Base-by-base conservation (phyloP, 1,284 basidiomycete genomes). In the Naganishia liquefaciens region DNA sequence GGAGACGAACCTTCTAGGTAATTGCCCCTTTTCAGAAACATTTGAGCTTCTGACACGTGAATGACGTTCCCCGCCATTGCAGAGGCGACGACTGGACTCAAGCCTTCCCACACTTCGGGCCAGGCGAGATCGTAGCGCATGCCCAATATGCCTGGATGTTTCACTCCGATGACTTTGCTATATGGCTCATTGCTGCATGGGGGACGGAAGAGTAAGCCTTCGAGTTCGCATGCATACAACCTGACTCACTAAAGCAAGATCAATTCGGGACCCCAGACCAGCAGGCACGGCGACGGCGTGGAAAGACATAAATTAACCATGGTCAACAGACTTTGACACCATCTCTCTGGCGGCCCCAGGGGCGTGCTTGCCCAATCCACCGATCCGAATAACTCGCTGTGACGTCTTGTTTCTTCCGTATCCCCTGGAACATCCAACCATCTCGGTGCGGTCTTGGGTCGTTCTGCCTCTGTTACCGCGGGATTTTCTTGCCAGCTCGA, bases 141-240 rank as follows among this genome's bases (percentile, higher is more conserved):
- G 9, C 71, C 71, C 43, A 73, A 43, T 13, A 69, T 70, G 2
- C 17, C 13, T 17, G 71, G 71, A 61, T 73, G 71, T 49, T 69
- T 69, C 2, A 17, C 57, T 7, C 64, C 68, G 17, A 70, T 68
- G 25, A 54, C 43, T 30, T 49, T 50, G 15, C 54, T 57, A 44
- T 70, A 70, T 13, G 64, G 54, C 25, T 69, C 63, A 54, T 71
- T 71, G 39, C 64, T 65, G 37, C 0, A 13, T 23, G 17, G 2
- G 19, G 51, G 30, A 55, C 6, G 28, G 42, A 13, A 15, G 25
- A 7, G 5, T 39, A 2, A 42, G 25, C 19, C 2, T 15, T 23
- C 11, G 33, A 15, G 2, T 28, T n/a, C 1, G 7, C 17, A 28
- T 2, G 13, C 6, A 7, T 6, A 30, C 11, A 42, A 19, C 15